Base-by-base conservation (phyloP, 148 eudicot species). In the Suaeda aralocaspica region DNA sequence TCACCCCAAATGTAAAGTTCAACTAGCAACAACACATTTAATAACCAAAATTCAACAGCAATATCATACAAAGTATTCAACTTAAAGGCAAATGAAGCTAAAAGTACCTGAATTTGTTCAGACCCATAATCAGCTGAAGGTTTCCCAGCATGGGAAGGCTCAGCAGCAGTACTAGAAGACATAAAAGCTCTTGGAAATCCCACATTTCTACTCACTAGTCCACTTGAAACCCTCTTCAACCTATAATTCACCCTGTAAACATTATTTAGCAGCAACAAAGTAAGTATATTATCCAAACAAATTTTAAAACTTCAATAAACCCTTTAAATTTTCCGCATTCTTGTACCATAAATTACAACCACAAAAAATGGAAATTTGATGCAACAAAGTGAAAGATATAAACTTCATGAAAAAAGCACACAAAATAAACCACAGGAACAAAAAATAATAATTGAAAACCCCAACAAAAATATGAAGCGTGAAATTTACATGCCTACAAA, bases 101-200 rank as follows among this genome's bases (percentile, higher is more conserved):
- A 70, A 25, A 67, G 72, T 49, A 94, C 99, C 97, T 91, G 99
- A 91, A 94, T 94, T 82, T 94, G 97, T 44, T 91, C 99, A 21
- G 99, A 84, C 52, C 99, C 99, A 78, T 94, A 94, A 55, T 82
- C 80, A 45, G 85, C 76, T 9, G 84, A 73, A 60, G 59, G 74
- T 24, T 78, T 66, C 75, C 75, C 79, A 61, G 70, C 84, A 66
- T 75, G 77, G 76, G 76, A 36, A 72, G 86, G 73, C 74, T 89
- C 97, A 6, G 83, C 64, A 5, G 82, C 79, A 50, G 77, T 59
- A 59, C 80, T 84, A 34, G 88, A 79, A 10, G 98, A 86, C 85
- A 87, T 83, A 67, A 83, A 84, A 29, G 91, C 92, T 74, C 79
- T 82, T 2, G 89, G 82, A 73, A 79, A 79, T 24, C 68, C 80